Evolutionary conservation across 139 green algal species (phyloP), one percentile per base, ranked within the genome.

Genomic region (Penium margaritaceum): DNA sequence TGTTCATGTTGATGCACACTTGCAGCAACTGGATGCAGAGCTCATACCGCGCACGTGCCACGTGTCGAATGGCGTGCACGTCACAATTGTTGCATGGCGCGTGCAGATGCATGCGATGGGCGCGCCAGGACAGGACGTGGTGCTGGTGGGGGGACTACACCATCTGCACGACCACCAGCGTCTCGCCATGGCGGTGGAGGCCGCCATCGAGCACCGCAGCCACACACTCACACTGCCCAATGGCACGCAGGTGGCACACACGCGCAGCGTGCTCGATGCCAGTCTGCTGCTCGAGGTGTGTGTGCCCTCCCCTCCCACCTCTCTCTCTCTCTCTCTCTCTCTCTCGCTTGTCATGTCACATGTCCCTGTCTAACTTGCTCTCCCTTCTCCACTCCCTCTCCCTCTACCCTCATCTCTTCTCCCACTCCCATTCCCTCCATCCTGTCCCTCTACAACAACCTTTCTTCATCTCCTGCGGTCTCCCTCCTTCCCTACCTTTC

Each of bases 121-220:
- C 7, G 57, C 67, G 0, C 63, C 77, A 4, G 39, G 65, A 9
- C 72, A 84, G 78, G 65, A 77, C 19, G 44, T 84, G 27, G 63
- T 77, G 37, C 34, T 84, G 27, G 65, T 84, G 32, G 38, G 27
- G 1, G 72, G 65, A 0, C 51, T 67, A n/a, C 67, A 81, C 65
- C 46, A n/a, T 0, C 66, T 84, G 5, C 72, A 84, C 43, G 65
- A 81, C 39, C 71, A 80, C 66, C 35, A 80, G 36, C 71, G 35
- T 27, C 35, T 84, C 5, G 72, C 71, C 29, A 51, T 74, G 64
- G 78, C 78, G 1, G n/a, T 84, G 1, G 33, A 57, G n/a, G n/a
- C 29, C n/a, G 21, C 51, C 33, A 34, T 53, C 32, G 37, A 14
- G 3, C 27, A 36, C 55, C 55, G 36, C 5, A 37, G 27, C 27